A percentile compares a stretch with the other conserved stretches of the same genome.
These are phyloP conservation scores for Penicillium herquei DNA, from an alignment of 495 filamentous ascomycete species.

Conservation along the genomic window DNA sequence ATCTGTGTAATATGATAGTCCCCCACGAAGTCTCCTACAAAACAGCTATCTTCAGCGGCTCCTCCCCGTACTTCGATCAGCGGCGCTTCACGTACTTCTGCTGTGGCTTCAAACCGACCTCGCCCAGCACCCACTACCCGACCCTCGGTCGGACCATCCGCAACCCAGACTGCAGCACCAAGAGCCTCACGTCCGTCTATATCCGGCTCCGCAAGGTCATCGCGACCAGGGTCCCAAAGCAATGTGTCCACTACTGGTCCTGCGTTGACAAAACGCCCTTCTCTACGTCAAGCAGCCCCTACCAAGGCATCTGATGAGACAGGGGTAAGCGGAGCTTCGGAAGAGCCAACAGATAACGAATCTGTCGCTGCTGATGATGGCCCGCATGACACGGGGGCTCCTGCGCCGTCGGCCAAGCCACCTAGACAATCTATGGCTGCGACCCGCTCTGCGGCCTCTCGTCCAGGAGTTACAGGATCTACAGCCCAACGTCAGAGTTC, in stretches of 20 bases:
- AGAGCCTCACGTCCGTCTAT: conserved; percentile 42
- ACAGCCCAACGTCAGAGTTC: conserved; percentile 29
- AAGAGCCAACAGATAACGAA: conserved; percentile 30
- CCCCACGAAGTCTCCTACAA: conserved; percentile 77
- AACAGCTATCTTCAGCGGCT: conserved; percentile 60
- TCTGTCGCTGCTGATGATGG: conserved; percentile 24
- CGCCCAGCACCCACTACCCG: conserved; percentile 54
- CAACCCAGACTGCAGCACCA: conserved; percentile 28
- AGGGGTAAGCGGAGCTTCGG: conserved; percentile 28
- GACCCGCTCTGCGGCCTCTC: conserved; percentile 22
- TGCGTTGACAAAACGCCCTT: conserved; percentile 38
- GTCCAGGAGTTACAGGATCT: conserved; percentile 21
- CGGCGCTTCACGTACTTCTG: conserved; percentile 50
- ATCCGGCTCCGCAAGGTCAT: conserved; percentile 30
- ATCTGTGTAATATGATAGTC: conserved; percentile 46
- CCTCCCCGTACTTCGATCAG: conserved; percentile 50
- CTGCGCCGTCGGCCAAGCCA: conserved; percentile 18
- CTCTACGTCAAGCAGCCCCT: conserved; percentile 30
- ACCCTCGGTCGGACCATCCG: conserved; percentile 67
- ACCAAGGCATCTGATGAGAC: conserved; percentile 32
- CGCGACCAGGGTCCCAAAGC: conserved; percentile 34
- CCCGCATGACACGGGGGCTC: conserved; percentile 13
- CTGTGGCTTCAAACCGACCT: conserved; percentile 44
- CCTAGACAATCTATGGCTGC: conserved; percentile 34
- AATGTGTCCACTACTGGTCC: conserved; percentile 16